A percentile compares a stretch with the other conserved stretches of the same genome.
These are phyloP conservation scores for Mycena kentingensis DNA, from an alignment of 768 basidiomycete genomes.

Conservation along the genomic window DNA sequence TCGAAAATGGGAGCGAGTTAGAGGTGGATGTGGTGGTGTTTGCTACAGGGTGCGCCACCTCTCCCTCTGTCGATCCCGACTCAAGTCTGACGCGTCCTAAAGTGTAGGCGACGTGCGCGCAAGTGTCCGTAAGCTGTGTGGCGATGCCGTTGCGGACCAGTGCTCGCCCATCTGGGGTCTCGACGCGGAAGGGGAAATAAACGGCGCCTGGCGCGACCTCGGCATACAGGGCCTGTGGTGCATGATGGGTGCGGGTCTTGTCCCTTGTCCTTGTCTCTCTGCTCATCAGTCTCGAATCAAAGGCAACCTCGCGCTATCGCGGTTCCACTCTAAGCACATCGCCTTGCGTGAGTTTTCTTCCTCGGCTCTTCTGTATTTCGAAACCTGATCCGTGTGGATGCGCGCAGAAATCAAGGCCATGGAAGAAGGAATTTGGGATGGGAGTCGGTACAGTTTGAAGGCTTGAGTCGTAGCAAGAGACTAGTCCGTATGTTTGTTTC, in stretches of 20 bases:
- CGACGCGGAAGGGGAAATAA: slow-evolving; percentile 62
- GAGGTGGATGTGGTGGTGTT: slow-evolving; percentile 57
- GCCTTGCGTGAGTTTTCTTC: slow-evolving; percentile 55
- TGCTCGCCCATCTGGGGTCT: slow-evolving; percentile 62
- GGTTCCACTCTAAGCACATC: slow-evolving; percentile 61
- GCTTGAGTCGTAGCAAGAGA: no score
- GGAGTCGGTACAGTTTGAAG: slow-evolving; percentile 1
- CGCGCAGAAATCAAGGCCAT: slow-evolving; percentile 15
- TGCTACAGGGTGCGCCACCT: slow-evolving; percentile 51
- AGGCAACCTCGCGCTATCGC: slow-evolving; percentile 58
- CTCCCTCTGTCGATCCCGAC: neutral
- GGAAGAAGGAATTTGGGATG: slow-evolving; percentile 1
- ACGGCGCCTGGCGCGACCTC: slow-evolving; percentile 49
- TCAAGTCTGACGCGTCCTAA: neutral
- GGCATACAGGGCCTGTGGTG: slow-evolving; percentile 57
- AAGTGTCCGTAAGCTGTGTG: slow-evolving; percentile 44
- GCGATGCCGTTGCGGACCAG: slow-evolving; percentile 43
- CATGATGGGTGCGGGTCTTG: slow-evolving; percentile 49
- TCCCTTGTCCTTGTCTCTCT: neutral
- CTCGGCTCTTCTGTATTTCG: neutral
- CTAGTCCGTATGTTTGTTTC: no score
- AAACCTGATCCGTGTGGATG: neutral
- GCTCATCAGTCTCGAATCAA: neutral
- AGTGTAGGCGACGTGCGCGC: slow-evolving; percentile 48
- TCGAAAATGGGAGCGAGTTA: slow-evolving; percentile 48